Evolutionary conservation across 352 stramenopile genomes (phyloP).

Genomic region (Phytophthora europaea): DNA sequence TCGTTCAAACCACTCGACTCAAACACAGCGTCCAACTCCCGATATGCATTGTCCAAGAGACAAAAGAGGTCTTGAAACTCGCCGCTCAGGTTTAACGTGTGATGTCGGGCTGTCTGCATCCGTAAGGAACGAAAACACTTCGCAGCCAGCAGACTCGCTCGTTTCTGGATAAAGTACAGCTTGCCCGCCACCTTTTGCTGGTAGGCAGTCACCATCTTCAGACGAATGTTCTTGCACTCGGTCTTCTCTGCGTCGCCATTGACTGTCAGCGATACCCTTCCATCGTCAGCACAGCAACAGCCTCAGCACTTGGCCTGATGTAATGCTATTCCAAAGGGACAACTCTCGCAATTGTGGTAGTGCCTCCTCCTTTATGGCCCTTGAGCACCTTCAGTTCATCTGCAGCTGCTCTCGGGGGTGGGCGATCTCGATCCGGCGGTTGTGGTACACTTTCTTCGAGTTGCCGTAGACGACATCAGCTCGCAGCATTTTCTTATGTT

Average conservation of each 20-base stretch:
- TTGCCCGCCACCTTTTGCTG: constrained; percentile 32
- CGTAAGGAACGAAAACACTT: constrained; percentile 3
- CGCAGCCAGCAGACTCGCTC: constrained; percentile 6
- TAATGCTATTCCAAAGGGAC: not conserved
- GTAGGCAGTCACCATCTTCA: constrained; percentile 50
- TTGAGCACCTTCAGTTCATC: constrained; percentile 33
- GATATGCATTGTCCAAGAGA: not conserved
- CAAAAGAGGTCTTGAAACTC: not conserved
- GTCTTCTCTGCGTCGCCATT: constrained; percentile 41
- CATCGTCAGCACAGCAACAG: constrained; percentile 16
- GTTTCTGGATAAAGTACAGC: not conserved
- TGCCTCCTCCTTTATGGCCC: constrained; percentile 9
- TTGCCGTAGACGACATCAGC: constrained; percentile 33
- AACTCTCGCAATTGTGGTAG: not conserved
- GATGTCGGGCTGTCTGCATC: not conserved
- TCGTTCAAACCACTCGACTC: not conserved
- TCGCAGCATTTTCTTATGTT: constrained; percentile 28
- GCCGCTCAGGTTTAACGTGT: too few relatives aligned
- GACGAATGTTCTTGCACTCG: constrained; percentile 50
- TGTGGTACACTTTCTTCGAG: constrained; percentile 41
- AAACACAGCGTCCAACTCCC: not conserved
- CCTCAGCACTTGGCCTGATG: not conserved
- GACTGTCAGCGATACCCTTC: constrained; percentile 35
- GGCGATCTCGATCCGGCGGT: constrained; percentile 48
- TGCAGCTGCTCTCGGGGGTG: constrained; percentile 45